phyloP scores from a whole-genome alignment of 2,329 filamentous ascomycete genomes.

The Fusarium tanahbumbuense region DNA sequence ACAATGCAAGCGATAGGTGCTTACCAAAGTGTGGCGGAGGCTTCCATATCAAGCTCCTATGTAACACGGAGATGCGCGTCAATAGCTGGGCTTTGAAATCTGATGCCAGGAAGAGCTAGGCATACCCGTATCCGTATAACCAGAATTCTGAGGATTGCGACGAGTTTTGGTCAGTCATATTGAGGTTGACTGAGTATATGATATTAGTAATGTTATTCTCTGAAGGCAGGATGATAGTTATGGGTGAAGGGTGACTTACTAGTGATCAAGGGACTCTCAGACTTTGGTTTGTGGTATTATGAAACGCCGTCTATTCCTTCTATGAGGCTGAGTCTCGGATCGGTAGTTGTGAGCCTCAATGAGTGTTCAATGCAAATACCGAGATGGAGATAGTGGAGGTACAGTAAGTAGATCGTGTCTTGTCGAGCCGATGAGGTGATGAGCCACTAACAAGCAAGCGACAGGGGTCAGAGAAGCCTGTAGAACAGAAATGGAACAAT shows the following conservation, averaged over 20 bases:
- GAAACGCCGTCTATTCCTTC: neutral
- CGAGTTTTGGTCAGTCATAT: constrained; percentile 54
- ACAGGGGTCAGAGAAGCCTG: constrained; percentile 26
- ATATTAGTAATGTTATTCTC: constrained; percentile 29
- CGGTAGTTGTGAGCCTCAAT: constrained; percentile 7
- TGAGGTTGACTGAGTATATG: constrained; percentile 7
- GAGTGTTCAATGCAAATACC: neutral
- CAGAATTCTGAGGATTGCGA: constrained; percentile 76
- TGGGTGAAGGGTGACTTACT: neutral
- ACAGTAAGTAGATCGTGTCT: constrained; percentile 6
- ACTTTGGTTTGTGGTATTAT: neutral
- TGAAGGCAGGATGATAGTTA: neutral
- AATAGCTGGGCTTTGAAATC: constrained; percentile 15
- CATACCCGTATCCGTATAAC: constrained; percentile 96
- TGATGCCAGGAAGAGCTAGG: constrained; percentile 1
- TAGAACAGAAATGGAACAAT: constrained; percentile 36
- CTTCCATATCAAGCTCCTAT: constrained; percentile 94
- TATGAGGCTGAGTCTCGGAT: neutral
- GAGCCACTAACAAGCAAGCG: constrained; percentile 22
- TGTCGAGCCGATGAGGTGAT: constrained; percentile 22
- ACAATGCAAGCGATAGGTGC: constrained; percentile 55
- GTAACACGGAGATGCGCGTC: constrained; percentile 11
- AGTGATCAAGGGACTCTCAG: neutral
- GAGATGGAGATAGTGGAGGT: constrained; percentile 13
- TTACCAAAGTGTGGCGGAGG: constrained; percentile 97